Conservation (phyloP, 768 basidiomycete species). For the Pleurotus citrinopileatus region DNA sequence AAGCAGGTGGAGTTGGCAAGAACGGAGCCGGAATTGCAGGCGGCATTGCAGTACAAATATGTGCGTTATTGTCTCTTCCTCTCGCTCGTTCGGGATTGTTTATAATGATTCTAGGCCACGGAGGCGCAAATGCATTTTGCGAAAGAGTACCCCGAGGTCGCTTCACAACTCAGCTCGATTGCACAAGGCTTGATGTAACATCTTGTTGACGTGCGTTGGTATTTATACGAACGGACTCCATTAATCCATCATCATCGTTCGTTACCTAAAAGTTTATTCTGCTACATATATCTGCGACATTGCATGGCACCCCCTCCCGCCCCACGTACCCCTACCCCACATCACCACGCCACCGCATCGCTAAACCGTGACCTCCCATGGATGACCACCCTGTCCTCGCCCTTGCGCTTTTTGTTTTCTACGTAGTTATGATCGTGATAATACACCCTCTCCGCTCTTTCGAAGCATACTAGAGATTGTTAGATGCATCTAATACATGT, state of each 20-base stretch:
- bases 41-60: conserved; percentile 75
- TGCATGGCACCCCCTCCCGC: too few species aligned
- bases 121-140: conserved; percentile 81
- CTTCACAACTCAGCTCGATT: conserved; percentile 55
- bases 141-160: conserved; percentile 80
- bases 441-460: conserved; percentile 4
- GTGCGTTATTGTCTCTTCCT: conserved; percentile 38
- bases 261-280: too few species aligned
- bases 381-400: too few species aligned
- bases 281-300: too few species aligned
- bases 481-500: too few species aligned
- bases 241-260: too few species aligned
- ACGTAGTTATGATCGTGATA: not conserved
- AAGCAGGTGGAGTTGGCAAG: conserved; percentile 82
- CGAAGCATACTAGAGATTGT: conserved; percentile 9
- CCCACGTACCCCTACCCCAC: too few species aligned
- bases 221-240: too few species aligned
- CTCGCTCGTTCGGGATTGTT: conserved; percentile 10
- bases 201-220: too few species aligned
- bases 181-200: conserved; percentile 26
- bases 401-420: too few species aligned
- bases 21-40: conserved; percentile 85
- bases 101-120: conserved; percentile 55
- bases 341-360: too few species aligned
- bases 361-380: too few species aligned